These are phyloP conservation scores for Zopfia rhizophila DNA, from an alignment of 2,329 filamentous ascomycete species.

Conservation along the genomic window DNA sequence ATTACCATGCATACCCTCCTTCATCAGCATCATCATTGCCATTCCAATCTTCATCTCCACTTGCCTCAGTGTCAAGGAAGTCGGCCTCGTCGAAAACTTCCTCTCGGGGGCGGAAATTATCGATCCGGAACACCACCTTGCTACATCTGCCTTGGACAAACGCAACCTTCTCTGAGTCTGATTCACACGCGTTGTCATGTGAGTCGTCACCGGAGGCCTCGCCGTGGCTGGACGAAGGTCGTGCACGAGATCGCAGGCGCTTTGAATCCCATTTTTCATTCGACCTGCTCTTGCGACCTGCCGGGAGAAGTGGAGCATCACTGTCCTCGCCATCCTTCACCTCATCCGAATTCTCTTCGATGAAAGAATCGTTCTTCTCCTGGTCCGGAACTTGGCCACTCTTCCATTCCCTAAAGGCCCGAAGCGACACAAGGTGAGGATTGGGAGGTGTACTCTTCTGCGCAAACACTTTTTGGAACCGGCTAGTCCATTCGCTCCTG, in stretches of 20 bases:
- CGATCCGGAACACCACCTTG: constrained; percentile 75
- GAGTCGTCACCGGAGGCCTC: constrained; percentile 42
- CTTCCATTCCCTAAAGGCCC: constrained; percentile 56
- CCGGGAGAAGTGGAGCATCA: constrained; percentile 37
- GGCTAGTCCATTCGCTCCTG: constrained; percentile 79
- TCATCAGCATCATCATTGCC: constrained; percentile 64
- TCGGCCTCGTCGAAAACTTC: constrained; percentile 76
- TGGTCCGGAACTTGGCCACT: constrained; percentile 16
- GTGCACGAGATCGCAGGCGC: constrained; percentile 43
- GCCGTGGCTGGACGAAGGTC: constrained; percentile 38
- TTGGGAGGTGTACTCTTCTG: constrained; percentile 59
- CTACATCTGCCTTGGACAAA: constrained; percentile 76
- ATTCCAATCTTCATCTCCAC: constrained; percentile 67
- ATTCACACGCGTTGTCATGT: constrained; percentile 11
- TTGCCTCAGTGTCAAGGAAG: constrained; percentile 73
- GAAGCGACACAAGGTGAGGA: constrained; percentile 54
- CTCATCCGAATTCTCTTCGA: constrained; percentile 16
- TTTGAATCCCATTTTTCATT: constrained; percentile 42
- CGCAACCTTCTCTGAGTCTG: constrained; percentile 1
- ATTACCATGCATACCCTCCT: constrained; percentile 43
- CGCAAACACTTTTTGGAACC: constrained; percentile 74
- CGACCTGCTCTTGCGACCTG: constrained; percentile 26
- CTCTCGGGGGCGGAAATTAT: constrained; percentile 79
- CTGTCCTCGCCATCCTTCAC: constrained; percentile 30
- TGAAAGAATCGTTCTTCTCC: constrained; percentile 39